Evolutionary conservation across 352 stramenopile genomes (phyloP).

Genomic region (Pythium phragmitis): DNA sequence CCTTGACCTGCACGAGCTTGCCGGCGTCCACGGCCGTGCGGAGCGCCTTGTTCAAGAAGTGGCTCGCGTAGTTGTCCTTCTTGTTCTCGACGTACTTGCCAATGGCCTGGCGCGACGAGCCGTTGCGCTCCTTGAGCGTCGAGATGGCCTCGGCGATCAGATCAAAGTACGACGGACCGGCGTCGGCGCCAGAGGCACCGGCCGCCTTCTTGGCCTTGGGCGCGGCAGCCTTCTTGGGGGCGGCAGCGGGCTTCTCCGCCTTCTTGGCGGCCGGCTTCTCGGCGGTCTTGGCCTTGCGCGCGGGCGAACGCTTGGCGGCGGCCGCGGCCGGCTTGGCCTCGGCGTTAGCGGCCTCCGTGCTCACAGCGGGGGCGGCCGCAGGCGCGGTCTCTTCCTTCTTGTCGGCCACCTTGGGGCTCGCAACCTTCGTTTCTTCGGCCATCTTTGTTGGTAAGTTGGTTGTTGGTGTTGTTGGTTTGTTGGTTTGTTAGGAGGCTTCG

Average conservation of each 20-base stretch:
- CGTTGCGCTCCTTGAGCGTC: slow-evolving; percentile 91
- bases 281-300: slow-evolving; percentile 67
- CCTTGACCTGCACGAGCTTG: slow-evolving; percentile 88
- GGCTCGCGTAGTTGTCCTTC: slow-evolving; percentile 78
- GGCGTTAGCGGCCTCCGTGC: slow-evolving; percentile 22
- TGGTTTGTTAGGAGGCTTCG: slow-evolving; percentile 1
- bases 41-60: slow-evolving; percentile 89
- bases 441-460: slow-evolving; percentile 17
- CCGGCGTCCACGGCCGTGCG: slow-evolving; percentile 85
- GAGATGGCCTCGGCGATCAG: slow-evolving; percentile 89
- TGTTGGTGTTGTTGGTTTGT: neutral
- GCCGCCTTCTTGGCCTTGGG: slow-evolving; percentile 32
- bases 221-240: slow-evolving; percentile 28
- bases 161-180: slow-evolving; percentile 83
- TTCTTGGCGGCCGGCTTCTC: slow-evolving; percentile 42
- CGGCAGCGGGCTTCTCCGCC: slow-evolving; percentile 24
- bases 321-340: slow-evolving; percentile 22
- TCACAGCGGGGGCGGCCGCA: slow-evolving; percentile 13
- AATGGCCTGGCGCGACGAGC: slow-evolving; percentile 90
- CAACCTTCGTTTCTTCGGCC: slow-evolving; percentile 56
- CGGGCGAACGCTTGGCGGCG: slow-evolving; percentile 49
- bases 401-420: slow-evolving; percentile 35
- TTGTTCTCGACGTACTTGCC: slow-evolving; percentile 87
- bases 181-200: slow-evolving; percentile 25
- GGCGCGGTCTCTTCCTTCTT: slow-evolving; percentile 23